phyloP scores from a whole-genome alignment of 495 filamentous ascomycete genomes.

The Hypoxylon subgilvum region DNA sequence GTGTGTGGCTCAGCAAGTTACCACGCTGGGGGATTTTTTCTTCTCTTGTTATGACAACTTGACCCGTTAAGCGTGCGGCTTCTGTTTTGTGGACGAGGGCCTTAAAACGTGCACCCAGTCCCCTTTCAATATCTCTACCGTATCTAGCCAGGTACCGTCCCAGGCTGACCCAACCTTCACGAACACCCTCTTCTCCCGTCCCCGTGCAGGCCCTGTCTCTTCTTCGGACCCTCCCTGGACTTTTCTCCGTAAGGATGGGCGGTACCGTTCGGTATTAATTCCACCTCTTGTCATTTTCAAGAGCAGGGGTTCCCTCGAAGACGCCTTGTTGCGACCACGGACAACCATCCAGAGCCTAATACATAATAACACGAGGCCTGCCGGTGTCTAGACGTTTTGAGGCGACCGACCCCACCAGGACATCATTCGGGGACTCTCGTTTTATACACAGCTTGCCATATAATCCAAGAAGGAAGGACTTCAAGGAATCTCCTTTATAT shows the following conservation, averaged over 20 bases:
- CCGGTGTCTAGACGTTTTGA: slow-evolving; percentile 46
- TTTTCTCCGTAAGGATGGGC: slow-evolving; percentile 55
- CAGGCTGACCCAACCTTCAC: slow-evolving; percentile 43
- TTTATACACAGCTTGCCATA: slow-evolving; percentile 38
- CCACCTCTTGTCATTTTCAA: slow-evolving; percentile 54
- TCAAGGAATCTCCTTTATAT: slow-evolving; percentile 24
- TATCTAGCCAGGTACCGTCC: slow-evolving; percentile 43
- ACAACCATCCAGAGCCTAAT: slow-evolving; percentile 47
- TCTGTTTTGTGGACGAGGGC: slow-evolving; percentile 49
- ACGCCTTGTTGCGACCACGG: slow-evolving; percentile 53
- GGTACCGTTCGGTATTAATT: slow-evolving; percentile 58
- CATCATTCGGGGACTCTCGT: slow-evolving; percentile 41
- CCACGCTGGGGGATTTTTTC: slow-evolving; percentile 43
- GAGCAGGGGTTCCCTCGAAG: slow-evolving; percentile 51
- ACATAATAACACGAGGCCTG: slow-evolving; percentile 52
- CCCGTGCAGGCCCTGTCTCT: slow-evolving; percentile 51
- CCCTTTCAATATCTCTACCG: slow-evolving; percentile 46
- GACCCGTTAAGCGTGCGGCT: slow-evolving; percentile 48
- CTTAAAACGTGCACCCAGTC: slow-evolving; percentile 47
- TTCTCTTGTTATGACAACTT: slow-evolving; percentile 48
- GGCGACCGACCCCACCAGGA: slow-evolving; percentile 49
- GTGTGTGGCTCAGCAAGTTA: slow-evolving; percentile 57
- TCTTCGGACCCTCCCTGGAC: slow-evolving; percentile 56
- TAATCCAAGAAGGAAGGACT: slow-evolving; percentile 17
- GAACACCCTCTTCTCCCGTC: slow-evolving; percentile 42